Conservation (phyloP, 768 basidiomycete genomes). For the Boletus sp. region DNA sequence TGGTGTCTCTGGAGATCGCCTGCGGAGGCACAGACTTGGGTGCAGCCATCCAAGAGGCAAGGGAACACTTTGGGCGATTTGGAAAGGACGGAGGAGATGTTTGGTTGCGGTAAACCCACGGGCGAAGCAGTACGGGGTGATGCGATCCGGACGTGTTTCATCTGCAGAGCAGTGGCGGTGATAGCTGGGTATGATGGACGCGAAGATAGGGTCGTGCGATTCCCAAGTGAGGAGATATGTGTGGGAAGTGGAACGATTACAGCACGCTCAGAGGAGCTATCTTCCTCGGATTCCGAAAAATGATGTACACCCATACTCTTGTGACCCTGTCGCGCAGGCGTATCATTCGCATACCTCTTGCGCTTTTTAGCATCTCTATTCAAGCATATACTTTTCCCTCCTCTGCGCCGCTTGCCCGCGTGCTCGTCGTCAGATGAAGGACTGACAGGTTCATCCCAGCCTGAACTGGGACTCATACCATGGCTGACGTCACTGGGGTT, state of each 20-base stretch:
- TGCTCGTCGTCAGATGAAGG: slow-evolving; percentile 6
- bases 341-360: slow-evolving; percentile 11
- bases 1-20: slow-evolving; percentile 30
- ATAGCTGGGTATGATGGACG: slow-evolving; percentile 2
- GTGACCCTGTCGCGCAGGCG: slow-evolving; percentile 2
- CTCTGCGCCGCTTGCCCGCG: slow-evolving; percentile 18
- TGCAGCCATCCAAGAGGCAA: slow-evolving; percentile 24
- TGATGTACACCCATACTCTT: background rate
- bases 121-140: slow-evolving; percentile 13
- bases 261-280: background rate
- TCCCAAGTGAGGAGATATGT: background rate
- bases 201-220: background rate
- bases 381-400: background rate
- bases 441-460: background rate
- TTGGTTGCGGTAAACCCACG: background rate
- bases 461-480: background rate
- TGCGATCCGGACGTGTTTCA: slow-evolving; percentile 12
- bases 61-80: slow-evolving; percentile 19
- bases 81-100: background rate
- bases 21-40: slow-evolving; percentile 26
- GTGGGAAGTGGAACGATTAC: background rate
- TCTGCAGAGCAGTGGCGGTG: slow-evolving; percentile 7
- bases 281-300: background rate
- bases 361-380: slow-evolving; percentile 9
- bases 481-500: background rate